phyloP scores from a whole-genome alignment of 345 rosid genomes.

The Citrus hindsii region DNA sequence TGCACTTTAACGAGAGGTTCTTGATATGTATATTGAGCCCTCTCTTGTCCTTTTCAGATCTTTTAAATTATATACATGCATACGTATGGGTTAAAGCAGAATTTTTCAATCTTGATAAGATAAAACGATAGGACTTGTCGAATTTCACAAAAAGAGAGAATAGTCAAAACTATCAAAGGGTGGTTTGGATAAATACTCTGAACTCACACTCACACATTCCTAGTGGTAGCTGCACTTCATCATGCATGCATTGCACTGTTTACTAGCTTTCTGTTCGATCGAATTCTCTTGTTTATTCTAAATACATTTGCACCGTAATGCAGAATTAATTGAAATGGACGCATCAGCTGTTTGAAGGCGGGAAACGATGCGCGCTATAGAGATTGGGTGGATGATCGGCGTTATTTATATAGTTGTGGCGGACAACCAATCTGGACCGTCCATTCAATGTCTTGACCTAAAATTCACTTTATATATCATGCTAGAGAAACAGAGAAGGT shows the following conservation, averaged over 20 bases:
- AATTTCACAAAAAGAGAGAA: not conserved
- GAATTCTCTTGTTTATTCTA: not conserved
- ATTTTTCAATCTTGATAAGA: slow-evolving; percentile 11
- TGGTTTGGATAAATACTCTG: not conserved
- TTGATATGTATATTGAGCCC: not conserved
- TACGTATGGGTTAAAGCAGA: slow-evolving; percentile 22
- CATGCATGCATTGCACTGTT: too few relatives aligned
- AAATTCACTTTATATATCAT: not conserved
- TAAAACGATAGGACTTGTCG: not conserved
- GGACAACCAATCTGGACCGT: slow-evolving; percentile 1
- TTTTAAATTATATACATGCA: not conserved
- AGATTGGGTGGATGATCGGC: not conserved
- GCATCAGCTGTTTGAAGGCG: not conserved
- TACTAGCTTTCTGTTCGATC: too few relatives aligned
- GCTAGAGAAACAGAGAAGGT: not conserved
- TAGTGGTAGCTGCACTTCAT: too few relatives aligned
- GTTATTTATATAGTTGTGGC: slow-evolving; percentile 2
- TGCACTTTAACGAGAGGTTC: slow-evolving; percentile 7
- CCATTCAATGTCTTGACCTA: not conserved
- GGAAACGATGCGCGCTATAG: not conserved
- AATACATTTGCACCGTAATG: not conserved
- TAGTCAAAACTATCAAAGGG: not conserved
- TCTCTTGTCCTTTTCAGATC: not conserved
- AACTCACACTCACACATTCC: not conserved
- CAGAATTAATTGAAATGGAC: not conserved